Conservation (phyloP, 768 basidiomycete species). For the Leccinellum rugosiceps region DNA sequence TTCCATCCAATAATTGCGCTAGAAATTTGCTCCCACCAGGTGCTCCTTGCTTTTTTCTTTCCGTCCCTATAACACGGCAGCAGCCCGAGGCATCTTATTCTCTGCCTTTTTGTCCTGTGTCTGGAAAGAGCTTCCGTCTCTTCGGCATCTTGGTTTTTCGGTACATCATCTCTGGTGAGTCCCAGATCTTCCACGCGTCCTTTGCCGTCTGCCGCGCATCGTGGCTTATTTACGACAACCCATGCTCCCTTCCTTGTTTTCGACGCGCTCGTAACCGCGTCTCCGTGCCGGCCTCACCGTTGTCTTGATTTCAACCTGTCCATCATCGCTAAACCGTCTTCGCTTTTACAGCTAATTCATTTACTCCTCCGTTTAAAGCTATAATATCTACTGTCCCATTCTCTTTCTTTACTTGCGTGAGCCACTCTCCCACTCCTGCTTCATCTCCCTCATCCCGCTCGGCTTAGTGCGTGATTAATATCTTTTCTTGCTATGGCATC, state of each 20-base stretch:
- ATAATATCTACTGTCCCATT: constrained; percentile 30
- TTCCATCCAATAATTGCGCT: constrained; percentile 34
- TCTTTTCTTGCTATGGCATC: constrained; percentile 29
- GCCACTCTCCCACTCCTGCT: constrained; percentile 13
- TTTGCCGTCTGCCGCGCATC: constrained; percentile 27
- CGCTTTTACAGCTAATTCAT: constrained; percentile 35
- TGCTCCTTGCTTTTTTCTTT: constrained; percentile 31
- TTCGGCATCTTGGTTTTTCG: constrained; percentile 24
- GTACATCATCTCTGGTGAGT: constrained; percentile 34
- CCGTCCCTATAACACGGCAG: constrained; percentile 26
- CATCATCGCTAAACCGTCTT: constrained; percentile 22
- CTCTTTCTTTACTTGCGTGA: constrained; percentile 26
- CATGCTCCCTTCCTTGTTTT: constrained; percentile 17
- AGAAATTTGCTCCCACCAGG: constrained; percentile 31
- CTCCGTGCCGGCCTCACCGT: constrained; percentile 28
- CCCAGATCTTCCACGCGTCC: constrained; percentile 30
- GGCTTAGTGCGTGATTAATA: constrained; percentile 30
- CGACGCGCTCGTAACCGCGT: constrained; percentile 31
- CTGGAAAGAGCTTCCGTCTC: constrained; percentile 14
- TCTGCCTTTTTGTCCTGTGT: constrained; percentile 22
- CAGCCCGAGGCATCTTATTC: constrained; percentile 20
- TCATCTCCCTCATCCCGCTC: constrained; percentile 17
- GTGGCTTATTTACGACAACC: constrained; percentile 32
- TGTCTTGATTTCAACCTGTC: constrained; percentile 21
- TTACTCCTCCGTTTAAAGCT: constrained; percentile 31